Evolutionary conservation across 1,284 basidiomycete species (phyloP).

Genomic region (Cutaneotrichosporon mucoides): DNA sequence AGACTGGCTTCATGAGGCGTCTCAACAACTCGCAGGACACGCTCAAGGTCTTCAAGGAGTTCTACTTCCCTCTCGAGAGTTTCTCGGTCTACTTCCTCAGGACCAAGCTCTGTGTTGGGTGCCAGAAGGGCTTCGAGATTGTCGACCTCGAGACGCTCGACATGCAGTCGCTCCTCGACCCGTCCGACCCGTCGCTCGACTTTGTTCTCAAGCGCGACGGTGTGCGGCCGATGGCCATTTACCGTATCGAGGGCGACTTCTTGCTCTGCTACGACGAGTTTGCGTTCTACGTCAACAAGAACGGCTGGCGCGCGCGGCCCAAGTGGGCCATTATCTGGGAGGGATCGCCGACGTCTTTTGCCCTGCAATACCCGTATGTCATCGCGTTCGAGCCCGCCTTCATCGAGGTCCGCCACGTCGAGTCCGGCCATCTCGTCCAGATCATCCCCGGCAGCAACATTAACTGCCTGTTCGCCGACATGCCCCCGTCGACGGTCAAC

Average conservation of each 20-base stretch:
- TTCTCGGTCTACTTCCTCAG: slow-evolving; percentile 96
- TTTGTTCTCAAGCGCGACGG: slow-evolving; percentile 89
- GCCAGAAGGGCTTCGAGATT: slow-evolving; percentile 98
- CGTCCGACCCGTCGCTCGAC: slow-evolving; percentile 83
- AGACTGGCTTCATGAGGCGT: slow-evolving; percentile 76
- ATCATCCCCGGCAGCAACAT: slow-evolving; percentile 91
- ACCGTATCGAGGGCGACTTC: slow-evolving; percentile 94
- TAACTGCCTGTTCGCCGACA: slow-evolving; percentile 87
- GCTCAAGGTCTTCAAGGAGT: slow-evolving; percentile 93
- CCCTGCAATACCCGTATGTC: slow-evolving; percentile 93
- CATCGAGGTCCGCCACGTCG: slow-evolving; percentile 93
- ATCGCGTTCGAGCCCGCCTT: slow-evolving; percentile 96
- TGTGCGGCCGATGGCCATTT: slow-evolving; percentile 91
- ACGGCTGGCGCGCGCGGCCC: slow-evolving; percentile 82
- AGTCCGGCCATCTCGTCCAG: slow-evolving; percentile 86
- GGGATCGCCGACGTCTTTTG: slow-evolving; percentile 87
- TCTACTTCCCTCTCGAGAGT: slow-evolving; percentile 97
- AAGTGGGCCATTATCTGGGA: slow-evolving; percentile 98
- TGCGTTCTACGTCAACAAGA: slow-evolving; percentile 98
- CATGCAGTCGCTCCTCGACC: slow-evolving; percentile 93
- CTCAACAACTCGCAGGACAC: slow-evolving; percentile 88
- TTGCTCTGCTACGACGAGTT: slow-evolving; percentile 98
- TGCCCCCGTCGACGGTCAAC: slow-evolving; percentile 65
- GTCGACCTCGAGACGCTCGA: slow-evolving; percentile 96
- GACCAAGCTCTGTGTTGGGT: slow-evolving; percentile 95